A percentile compares a stretch with the other conserved stretches of the same genome.
phyloP scores from a whole-genome alignment of 352 stramenopile genomes.

The Vaucheria bursata region DNA sequence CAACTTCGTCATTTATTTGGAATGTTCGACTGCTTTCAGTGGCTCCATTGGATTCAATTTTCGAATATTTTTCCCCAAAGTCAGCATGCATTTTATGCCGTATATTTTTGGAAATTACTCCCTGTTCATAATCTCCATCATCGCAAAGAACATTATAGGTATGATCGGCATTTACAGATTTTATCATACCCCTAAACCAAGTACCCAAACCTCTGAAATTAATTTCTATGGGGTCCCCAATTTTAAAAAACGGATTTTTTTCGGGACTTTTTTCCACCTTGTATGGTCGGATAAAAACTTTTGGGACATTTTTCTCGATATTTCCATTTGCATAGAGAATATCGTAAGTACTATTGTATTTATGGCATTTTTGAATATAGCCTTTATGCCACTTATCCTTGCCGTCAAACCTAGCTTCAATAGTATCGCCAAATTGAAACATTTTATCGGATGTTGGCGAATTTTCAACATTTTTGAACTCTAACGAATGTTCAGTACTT shows the following conservation, averaged over 20 bases:
- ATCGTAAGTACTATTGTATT: constrained; percentile 19
- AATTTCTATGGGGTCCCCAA: constrained; percentile 52
- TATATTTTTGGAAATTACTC: constrained; percentile 17
- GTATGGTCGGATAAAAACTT: constrained; percentile 30
- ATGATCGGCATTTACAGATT: constrained; percentile 50
- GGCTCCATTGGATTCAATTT: no score
- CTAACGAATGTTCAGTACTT: no score
- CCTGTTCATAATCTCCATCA: constrained; percentile 51
- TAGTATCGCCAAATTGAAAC: constrained; percentile 29
- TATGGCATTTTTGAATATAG: constrained; percentile 46
- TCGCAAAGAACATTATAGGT: constrained; percentile 55
- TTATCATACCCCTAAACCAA: constrained; percentile 61
- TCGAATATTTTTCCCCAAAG: no score
- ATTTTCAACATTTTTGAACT: no score
- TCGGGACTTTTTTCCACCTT: constrained; percentile 6
- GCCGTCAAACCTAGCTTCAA: constrained; percentile 39
- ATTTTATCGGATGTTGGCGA: no score
- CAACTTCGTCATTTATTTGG: constrained; percentile 48
- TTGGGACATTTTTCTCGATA: constrained; percentile 52
- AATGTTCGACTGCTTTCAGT: no score
- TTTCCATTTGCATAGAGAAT: constrained; percentile 54
- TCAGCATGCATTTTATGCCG: constrained; percentile 1
- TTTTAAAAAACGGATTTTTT: constrained; percentile 3
- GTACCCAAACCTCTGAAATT: constrained; percentile 55
- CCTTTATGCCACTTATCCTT: constrained; percentile 46